A percentile compares a stretch with the other conserved stretches of the same genome.
Conservation (phyloP, 2,329 filamentous ascomycete species). For the Ceratocystis diversiconidia region DNA sequence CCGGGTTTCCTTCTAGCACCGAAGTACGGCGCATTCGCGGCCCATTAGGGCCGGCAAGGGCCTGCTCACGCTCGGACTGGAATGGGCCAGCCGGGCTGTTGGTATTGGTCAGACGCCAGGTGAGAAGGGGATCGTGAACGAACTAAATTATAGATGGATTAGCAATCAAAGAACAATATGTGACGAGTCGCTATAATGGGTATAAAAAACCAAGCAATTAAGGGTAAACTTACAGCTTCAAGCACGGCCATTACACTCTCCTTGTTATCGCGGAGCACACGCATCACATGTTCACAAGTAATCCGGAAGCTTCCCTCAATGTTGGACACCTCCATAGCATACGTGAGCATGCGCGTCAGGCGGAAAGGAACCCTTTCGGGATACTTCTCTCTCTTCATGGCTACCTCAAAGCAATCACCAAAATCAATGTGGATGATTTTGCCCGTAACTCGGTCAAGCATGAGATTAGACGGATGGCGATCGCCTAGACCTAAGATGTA, state of each 20-base stretch:
- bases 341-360: constrained; percentile 95
- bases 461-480: constrained; percentile 91
- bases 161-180: constrained; percentile 5
- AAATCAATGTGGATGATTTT: constrained; percentile 99
- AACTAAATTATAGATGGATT: constrained; percentile 76
- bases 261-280: constrained; percentile 90
- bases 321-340: constrained; percentile 99
- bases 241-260: constrained; percentile 96
- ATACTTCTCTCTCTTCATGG: constrained; percentile 99
- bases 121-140: constrained; percentile 97
- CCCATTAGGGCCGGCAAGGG: constrained; percentile 34
- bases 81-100: constrained; percentile 52
- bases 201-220: not conserved
- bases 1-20: constrained; percentile 49
- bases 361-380: constrained; percentile 96
- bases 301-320: constrained; percentile 98
- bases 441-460: constrained; percentile 89
- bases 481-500: constrained; percentile 96
- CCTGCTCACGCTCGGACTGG: constrained; percentile 43
- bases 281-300: constrained; percentile 97
- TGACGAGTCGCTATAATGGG: not conserved
- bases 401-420: constrained; percentile 97
- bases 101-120: constrained; percentile 70
- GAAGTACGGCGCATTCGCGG: constrained; percentile 50
- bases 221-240: constrained; percentile 62